Evolutionary conservation across 768 basidiomycete species (phyloP).

Genomic region (Xerocomellus chrysenteron): DNA sequence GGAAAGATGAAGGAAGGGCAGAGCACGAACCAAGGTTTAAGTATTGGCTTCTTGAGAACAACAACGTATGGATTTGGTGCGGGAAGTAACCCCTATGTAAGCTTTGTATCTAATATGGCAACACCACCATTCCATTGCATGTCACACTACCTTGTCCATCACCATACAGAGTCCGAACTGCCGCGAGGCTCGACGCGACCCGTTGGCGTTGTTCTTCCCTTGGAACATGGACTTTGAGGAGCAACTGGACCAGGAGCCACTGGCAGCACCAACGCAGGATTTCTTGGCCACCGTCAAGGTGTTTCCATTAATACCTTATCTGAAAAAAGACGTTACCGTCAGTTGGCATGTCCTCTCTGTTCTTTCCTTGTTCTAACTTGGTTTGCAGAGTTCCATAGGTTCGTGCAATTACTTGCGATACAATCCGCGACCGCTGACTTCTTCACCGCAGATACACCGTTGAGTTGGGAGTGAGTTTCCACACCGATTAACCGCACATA

Average conservation of each 20-base stretch:
- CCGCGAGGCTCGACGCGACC: background rate
- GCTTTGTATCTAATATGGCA: conserved; percentile 28
- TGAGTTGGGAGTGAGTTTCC: conserved; percentile 75
- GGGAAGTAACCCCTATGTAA: conserved; percentile 1
- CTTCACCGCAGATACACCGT: conserved; percentile 53
- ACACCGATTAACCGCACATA: background rate
- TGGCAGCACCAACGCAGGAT: conserved; percentile 56
- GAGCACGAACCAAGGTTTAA: conserved; percentile 19
- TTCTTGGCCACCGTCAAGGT: conserved; percentile 64
- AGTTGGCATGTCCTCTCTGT: conserved; percentile 30
- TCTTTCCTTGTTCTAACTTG: conserved; percentile 9
- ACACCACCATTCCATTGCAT: background rate
- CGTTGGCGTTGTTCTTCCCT: conserved; percentile 1
- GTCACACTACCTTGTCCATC: background rate
- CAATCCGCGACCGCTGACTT: background rate
- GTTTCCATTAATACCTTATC: conserved; percentile 74
- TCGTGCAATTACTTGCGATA: background rate
- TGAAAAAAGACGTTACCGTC: conserved; percentile 71
- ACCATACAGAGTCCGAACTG: background rate
- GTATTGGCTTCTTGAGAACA: conserved; percentile 34
- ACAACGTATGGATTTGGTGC: conserved; percentile 32
- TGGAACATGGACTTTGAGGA: conserved; percentile 37
- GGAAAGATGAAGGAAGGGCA: conserved; percentile 30
- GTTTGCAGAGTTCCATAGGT: conserved; percentile 29
- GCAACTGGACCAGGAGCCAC: conserved; percentile 25